A percentile compares a stretch with the other conserved stretches of the same genome.
phyloP scores from a whole-genome alignment of 805 yeast genomes.

The Yarrowia sp. region DNA sequence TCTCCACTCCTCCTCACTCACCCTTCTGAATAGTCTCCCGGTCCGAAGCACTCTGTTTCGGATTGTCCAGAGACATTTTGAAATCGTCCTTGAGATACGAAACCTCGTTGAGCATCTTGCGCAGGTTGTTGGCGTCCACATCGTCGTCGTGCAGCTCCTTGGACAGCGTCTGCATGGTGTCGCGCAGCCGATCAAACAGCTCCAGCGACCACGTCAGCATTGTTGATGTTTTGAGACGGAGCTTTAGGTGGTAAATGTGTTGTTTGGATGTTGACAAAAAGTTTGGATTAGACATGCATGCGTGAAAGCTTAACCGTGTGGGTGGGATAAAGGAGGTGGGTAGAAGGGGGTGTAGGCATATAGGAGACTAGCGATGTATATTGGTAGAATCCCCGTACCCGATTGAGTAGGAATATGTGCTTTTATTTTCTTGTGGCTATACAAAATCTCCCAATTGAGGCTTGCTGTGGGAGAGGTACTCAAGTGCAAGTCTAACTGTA shows the following conservation, averaged over 20 bases:
- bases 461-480: neutral
- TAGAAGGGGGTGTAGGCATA: neutral
- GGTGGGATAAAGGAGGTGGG: too few relatives aligned
- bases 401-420: neutral
- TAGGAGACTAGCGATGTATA: too few relatives aligned
- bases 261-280: neutral
- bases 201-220: conserved; percentile 20
- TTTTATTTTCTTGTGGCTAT: too few relatives aligned
- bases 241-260: neutral
- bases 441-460: neutral
- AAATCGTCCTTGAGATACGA: conserved; percentile 36
- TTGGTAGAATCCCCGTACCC: too few relatives aligned
- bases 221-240: neutral
- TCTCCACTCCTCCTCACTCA: neutral
- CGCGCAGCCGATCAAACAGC: conserved; percentile 35
- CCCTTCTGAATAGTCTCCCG: conserved; percentile 8
- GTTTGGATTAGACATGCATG: neutral
- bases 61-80: conserved; percentile 37
- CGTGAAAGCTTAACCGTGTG: neutral
- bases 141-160: neutral
- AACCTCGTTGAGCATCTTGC: conserved; percentile 3
- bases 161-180: conserved; percentile 29
- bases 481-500: neutral
- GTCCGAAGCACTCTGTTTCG: conserved; percentile 34
- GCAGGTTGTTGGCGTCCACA: conserved; percentile 14